Evolutionary conservation across 2,329 filamentous ascomycete species (phyloP).

Genomic region (Chaetomiaceae sp.): DNA sequence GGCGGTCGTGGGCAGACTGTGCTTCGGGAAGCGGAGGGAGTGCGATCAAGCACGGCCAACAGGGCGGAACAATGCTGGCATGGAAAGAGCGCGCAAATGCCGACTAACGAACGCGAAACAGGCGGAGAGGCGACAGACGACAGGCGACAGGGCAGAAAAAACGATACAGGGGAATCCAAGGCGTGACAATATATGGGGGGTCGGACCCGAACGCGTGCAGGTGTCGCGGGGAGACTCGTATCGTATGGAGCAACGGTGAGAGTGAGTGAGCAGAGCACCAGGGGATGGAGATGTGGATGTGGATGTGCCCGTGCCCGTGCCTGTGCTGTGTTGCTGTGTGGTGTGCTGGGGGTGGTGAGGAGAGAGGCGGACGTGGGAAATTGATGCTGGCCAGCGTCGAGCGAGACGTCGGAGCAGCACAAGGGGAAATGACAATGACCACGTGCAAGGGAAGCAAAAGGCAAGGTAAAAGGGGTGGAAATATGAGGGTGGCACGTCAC

Average conservation of each 20-base stretch:
- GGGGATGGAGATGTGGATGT: too few species aligned
- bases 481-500: constrained; percentile 13
- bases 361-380: neutral
- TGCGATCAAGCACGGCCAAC: constrained; percentile 15
- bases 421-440: constrained; percentile 14
- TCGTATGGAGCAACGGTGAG: neutral
- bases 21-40: too few species aligned
- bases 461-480: constrained; percentile 3
- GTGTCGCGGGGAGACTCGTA: neutral
- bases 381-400: neutral
- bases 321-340: too few species aligned
- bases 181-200: constrained; percentile 2
- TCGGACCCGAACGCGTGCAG: neutral
- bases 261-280: too few species aligned
- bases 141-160: neutral
- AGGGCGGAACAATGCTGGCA: constrained; percentile 6
- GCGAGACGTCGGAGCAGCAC: neutral
- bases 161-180: neutral
- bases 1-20: neutral
- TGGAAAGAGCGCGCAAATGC: constrained; percentile 5
- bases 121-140: neutral
- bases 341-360: neutral
- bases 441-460: constrained; percentile 11
- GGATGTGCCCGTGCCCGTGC: too few species aligned
- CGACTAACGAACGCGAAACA: constrained; percentile 3